Base-by-base conservation (phyloP, 768 basidiomycete species). In the Lactifluus echinatus region DNA sequence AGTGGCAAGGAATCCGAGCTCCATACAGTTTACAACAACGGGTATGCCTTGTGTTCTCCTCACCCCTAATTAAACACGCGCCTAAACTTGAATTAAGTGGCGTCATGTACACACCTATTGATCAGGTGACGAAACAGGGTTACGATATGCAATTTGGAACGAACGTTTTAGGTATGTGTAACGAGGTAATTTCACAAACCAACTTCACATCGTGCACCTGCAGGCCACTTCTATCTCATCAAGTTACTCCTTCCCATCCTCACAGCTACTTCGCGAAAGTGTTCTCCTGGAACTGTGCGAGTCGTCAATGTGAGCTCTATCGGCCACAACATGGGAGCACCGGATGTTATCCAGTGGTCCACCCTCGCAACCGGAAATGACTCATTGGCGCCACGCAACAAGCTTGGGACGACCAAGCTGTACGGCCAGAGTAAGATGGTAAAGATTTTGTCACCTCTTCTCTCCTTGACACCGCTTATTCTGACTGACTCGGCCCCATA, bases 101-200 rank as follows among this genome's bases (percentile, higher is more conserved):
- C 33, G 70, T 71, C 17, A 65, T 74, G 68, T 58, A 63, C 34
- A 50, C 69, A 24, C 70, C 70, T 10, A 17, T 67, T 3, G 69
- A 67, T n/a, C 53, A 60, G n/a, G 45, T 64, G 12, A 72, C 72
- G 11, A 46, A 58, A 14, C 68, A 72, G 23, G 70, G 68, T 4
- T 71, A 65, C 34, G 72, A 74, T 52, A 42, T 68, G 8, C 70
- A 74, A 60, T 73, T 72, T 40, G 73, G 72, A 17, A 67, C 65
- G 14, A 68, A 72, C 28, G 66, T 67, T 12, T 62, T 70, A 39
- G 68, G 70, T 65, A 17, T 21, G 53, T 3, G n/a, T n/a, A 45
- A 12, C 2, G 11, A 26, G 26, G 8, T 10, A 33, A 29, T 14
- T 34, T 39, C 34, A 12, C 43, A 29, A 4, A 39, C n/a, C 7